Evolutionary conservation across 805 yeast species (phyloP).

Genomic region (Kurtzmaniella cleridarum): DNA sequence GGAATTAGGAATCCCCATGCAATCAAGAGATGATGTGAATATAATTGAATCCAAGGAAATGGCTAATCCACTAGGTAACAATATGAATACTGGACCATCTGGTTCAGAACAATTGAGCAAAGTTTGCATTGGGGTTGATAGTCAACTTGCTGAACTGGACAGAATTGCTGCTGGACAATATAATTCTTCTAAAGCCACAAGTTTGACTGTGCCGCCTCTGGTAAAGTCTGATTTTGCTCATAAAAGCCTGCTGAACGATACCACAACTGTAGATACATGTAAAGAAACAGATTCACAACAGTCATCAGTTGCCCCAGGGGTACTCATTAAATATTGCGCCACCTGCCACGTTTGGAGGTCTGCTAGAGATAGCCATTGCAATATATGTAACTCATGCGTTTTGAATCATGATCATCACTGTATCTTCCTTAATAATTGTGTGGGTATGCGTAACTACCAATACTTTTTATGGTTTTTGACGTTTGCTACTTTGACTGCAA

Average conservation of each 20-base stretch:
- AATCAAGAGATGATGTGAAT: too few species aligned
- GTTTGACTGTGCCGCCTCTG: background rate
- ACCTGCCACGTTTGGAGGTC: conserved; percentile 62
- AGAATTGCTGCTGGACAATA: too few species aligned
- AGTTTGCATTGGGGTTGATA: too few species aligned
- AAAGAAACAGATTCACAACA: background rate
- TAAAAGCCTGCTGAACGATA: too few species aligned
- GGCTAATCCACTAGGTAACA: too few species aligned
- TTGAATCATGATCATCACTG: conserved; percentile 71
- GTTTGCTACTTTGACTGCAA: conserved; percentile 15
- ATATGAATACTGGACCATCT: too few species aligned
- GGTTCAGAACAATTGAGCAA: too few species aligned
- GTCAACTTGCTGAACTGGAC: too few species aligned
- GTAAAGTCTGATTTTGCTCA: background rate
- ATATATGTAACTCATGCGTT: conserved; percentile 62
- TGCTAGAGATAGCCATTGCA: conserved; percentile 65
- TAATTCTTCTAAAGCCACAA: background rate
- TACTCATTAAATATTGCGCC: conserved; percentile 50
- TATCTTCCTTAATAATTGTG: conserved; percentile 48
- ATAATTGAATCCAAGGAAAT: too few species aligned
- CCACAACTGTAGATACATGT: background rate
- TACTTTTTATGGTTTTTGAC: conserved; percentile 30
- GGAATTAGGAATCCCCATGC: too few species aligned
- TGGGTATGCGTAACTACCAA: conserved; percentile 34
- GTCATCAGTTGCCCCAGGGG: conserved; percentile 11